phyloP scores from a whole-genome alignment of 1,139 yeast genomes.

The Lodderomyces margitis region DNA sequence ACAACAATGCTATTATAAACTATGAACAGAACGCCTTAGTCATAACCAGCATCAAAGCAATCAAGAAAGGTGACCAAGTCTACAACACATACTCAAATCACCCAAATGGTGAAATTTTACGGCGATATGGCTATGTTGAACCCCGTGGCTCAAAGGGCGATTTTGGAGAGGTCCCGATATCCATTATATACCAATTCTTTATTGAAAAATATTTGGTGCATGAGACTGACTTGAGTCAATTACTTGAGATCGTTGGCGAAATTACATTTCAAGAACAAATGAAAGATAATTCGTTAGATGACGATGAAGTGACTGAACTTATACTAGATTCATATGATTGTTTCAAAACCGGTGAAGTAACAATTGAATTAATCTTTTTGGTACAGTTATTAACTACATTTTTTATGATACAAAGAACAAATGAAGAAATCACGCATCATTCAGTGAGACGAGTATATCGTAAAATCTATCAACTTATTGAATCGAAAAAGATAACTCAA shows the following conservation, averaged over 20 bases:
- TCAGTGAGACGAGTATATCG: conserved; percentile 43
- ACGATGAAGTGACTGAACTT: conserved; percentile 45
- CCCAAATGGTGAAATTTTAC: conserved; percentile 81
- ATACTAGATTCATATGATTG: conserved; percentile 61
- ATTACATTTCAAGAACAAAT: conserved; percentile 17
- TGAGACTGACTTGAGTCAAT: conserved; percentile 25
- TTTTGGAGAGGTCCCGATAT: conserved; percentile 69
- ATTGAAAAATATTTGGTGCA: conserved; percentile 22
- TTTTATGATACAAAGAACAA: conserved; percentile 21
- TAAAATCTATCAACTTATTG: conserved; percentile 49
- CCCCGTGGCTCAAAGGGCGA: conserved; percentile 71
- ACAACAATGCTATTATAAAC: conserved; percentile 72
- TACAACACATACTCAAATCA: conserved; percentile 89
- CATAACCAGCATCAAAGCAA: conserved; percentile 68
- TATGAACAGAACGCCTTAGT: conserved; percentile 48
- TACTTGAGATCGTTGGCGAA: conserved; percentile 27
- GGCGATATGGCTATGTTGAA: conserved; percentile 92
- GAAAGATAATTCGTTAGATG: conserved; percentile 29
- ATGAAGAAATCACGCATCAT: conserved; percentile 26
- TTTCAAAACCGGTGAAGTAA: conserved; percentile 53
- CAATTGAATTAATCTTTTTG: conserved; percentile 54
- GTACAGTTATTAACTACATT: conserved; percentile 52
- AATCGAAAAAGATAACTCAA: conserved; percentile 38
- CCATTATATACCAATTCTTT: conserved; percentile 34
- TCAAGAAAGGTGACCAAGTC: conserved; percentile 66